Conservation (phyloP, 139 green algal species). For the Eudorina sp. region DNA sequence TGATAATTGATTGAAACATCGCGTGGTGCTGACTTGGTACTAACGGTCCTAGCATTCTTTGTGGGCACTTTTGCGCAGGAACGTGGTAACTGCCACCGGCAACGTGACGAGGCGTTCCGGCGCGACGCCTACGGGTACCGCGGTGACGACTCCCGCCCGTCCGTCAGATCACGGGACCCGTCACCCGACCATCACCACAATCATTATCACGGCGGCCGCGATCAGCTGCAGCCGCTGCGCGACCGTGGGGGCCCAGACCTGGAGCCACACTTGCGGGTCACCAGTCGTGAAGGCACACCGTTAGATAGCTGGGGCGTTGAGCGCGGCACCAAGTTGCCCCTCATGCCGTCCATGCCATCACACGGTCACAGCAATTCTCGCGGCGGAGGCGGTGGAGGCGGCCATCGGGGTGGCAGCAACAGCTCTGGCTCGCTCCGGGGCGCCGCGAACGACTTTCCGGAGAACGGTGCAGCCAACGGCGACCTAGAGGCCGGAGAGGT, state of each 20-base stretch:
- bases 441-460: background rate
- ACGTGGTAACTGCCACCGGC: slow-evolving; percentile 13
- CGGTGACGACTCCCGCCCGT: background rate
- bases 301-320: slow-evolving; percentile 11
- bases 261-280: background rate
- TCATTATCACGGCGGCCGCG: background rate
- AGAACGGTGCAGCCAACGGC: background rate
- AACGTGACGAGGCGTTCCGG: slow-evolving; percentile 22
- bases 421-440: slow-evolving; percentile 12
- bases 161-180: background rate
- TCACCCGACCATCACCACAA: slow-evolving; percentile 30
- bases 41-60: background rate
- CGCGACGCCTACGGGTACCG: slow-evolving; percentile 19
- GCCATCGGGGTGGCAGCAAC: background rate
- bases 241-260: background rate
- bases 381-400: background rate
- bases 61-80: slow-evolving; percentile 21
- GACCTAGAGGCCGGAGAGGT: slow-evolving; percentile 45
- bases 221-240: background rate
- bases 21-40: too few species aligned
- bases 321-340: slow-evolving; percentile 1
- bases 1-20: too few species aligned
- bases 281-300: slow-evolving; percentile 41
- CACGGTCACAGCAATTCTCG: background rate
- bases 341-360: background rate